Evolutionary conservation across 2,329 filamentous ascomycete species (phyloP), one percentile per base, ranked within the genome.

Genomic region (Cladorrhinum sp.): DNA sequence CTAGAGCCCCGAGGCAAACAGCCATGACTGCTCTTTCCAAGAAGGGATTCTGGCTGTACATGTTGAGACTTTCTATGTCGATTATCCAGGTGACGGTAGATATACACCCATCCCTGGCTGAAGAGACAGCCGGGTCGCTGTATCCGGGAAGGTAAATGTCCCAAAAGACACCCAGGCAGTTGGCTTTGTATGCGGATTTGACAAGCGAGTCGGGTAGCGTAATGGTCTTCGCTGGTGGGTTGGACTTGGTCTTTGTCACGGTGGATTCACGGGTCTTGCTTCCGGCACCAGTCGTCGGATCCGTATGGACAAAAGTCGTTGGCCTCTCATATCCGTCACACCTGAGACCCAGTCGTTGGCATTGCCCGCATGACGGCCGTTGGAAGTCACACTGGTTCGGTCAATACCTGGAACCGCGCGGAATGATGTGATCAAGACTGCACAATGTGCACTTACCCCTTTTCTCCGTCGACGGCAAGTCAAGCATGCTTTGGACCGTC

Each of bases 391-490:
- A 57, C 54, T 57, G 39, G 9, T 28, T 28, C 9, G 20, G 36
- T 49, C 54, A 57, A 18, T 39, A 36, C 23, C 24, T 20, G 28
- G 9, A 39, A 10, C 26, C 26, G 33, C 42, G 16, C 10, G 3
- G 12, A 18, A 2, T 8, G n/a, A 18, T 21, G 49, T 24, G 24
- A 28, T 24, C 5, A 26, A 16, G 9, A 51, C n/a, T n/a, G n/a
- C n/a, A n/a, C n/a, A n/a, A n/a, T n/a, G n/a, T n/a, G n/a, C 7
- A 51, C 54, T 5, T 57, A 57, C 54, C 36, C 54, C 54, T 33
- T 57, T 57, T 16, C 54, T 57, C 16, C 54, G 54, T 3, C 54
- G 54, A 46, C 54, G 54, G 20, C 54, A 57, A 6, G 54, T 57
- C 33, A 46, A 23, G 18, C 54, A 57, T 57, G 36, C 54, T 33